Percentiles rank a stretch among this genome's conserved stretches.
Conservation (phyloP, 2,329 filamentous ascomycete species). For the Triangularia verruculosa region DNA sequence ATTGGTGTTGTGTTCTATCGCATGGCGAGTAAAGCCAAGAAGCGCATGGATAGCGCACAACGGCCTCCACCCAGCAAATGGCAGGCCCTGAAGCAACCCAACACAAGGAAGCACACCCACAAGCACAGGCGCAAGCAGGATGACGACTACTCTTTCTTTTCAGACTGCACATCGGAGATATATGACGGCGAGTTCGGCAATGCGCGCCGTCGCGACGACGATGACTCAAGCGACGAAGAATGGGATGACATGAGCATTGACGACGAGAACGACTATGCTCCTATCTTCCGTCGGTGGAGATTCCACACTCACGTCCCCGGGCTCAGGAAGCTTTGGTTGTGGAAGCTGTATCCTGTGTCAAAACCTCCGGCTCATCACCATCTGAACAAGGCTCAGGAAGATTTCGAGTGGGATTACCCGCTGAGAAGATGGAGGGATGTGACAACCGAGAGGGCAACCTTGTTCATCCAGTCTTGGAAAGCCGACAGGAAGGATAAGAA, state of each 20-base stretch:
- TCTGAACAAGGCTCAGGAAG: slow-evolving; percentile 6
- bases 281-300: slow-evolving; percentile 1
- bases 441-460: not conserved
- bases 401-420: slow-evolving; percentile 14
- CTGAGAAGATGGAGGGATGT: not conserved
- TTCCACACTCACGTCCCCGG: slow-evolving; percentile 12
- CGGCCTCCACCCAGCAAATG: not conserved
- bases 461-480: not conserved
- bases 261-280: slow-evolving; percentile 3
- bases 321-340: slow-evolving; percentile 10
- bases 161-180: not conserved
- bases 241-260: not conserved
- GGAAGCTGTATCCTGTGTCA: slow-evolving; percentile 9
- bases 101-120: not conserved
- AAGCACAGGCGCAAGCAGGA: not conserved
- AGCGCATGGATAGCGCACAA: not conserved
- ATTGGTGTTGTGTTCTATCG: not conserved
- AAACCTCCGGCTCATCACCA: not conserved
- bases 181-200: not conserved
- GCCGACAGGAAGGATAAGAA: not conserved
- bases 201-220: not conserved
- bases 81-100: not conserved
- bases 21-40: not conserved
- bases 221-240: not conserved
- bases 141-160: not conserved